Base-by-base conservation (phyloP, 495 filamentous ascomycete genomes). In the Thermothielavioides terrestris region DNA sequence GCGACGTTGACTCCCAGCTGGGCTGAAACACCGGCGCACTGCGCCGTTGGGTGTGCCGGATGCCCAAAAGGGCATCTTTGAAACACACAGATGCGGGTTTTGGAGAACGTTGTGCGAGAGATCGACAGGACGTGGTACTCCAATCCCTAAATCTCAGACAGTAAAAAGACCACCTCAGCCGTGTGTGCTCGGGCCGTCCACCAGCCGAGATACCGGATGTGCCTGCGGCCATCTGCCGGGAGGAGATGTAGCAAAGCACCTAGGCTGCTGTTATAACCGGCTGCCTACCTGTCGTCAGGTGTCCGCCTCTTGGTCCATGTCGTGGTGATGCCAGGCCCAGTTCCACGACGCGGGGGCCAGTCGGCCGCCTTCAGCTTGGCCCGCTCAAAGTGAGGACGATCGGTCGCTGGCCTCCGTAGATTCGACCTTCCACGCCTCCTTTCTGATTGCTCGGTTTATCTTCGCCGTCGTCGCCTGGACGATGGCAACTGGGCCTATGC, bases 321-420 rank as follows among this genome's bases (percentile, higher is more conserved):
- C 8, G 10, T 37, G 30, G 45, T 53, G 41, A 53, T 50, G 50
- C 34, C 50, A 42, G 10, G 46, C 18, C 25, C 23, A 46, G 14
- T 28, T 18, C 40, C n/a, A n/a, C n/a, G 21, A 35, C 30, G 27
- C 22, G 39, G 40, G 28, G 40, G 15, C 40, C 22, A n/a, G 25
- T 25, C 40, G 31, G 30, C 20, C 17, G 30, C 20, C 21, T 17
- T 44, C 48, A 36, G 37, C 38, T 21, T n/a, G 31, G 14, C 17
- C 30, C 32, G 39, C 23, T 49, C 45, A 5, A 27, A 28, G 21
- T 15, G 17, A 34, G 7, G 20, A 17, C 25, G 42, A 17, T 11
- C 7, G 11, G 35, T 22, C 28, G 39, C 30, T 48, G 28, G 44
- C 37, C 43, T 47, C 44, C 27, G 26, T 48, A 46, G 31, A 47